Percentiles rank a stretch among this genome's conserved stretches.
Evolutionary conservation across 805 yeast species (phyloP).

Genomic region (Cyberlindnera saturnus): DNA sequence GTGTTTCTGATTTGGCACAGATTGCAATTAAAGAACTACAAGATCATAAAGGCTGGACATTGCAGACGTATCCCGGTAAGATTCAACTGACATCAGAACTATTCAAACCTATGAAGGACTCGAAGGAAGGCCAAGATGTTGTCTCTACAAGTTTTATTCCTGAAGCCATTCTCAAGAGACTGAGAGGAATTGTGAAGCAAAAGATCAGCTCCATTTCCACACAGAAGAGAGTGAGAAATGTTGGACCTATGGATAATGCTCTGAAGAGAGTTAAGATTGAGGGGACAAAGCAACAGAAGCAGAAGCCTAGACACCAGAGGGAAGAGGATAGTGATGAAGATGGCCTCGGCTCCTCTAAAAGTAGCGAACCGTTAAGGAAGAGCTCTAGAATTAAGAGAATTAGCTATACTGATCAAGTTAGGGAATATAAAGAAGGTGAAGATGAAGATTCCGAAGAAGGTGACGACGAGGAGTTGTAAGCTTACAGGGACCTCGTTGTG

Average conservation of each 20-base stretch:
- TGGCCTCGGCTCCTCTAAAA: not conserved
- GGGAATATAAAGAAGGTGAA: conserved; percentile 14
- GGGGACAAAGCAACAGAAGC: conserved; percentile 4
- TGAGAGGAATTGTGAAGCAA: conserved; percentile 28
- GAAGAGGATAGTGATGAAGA: conserved; percentile 18
- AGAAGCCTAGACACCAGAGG: conserved; percentile 11
- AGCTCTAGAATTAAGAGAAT: conserved; percentile 34
- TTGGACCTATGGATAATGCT: conserved; percentile 1
- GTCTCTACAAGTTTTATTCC: conserved; percentile 52
- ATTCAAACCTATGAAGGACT: conserved; percentile 53
- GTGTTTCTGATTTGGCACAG: conserved; percentile 70
- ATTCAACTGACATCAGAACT: conserved; percentile 64
- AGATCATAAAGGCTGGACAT: conserved; percentile 56
- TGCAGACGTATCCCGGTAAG: conserved; percentile 80
- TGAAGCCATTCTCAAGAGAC: conserved; percentile 34
- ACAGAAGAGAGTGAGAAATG: conserved; percentile 11
- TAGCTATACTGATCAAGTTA: conserved; percentile 27
- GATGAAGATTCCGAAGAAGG: conserved; percentile 14
- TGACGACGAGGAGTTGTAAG: conserved; percentile 1
- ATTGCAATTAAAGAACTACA: conserved; percentile 53
- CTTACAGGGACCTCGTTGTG: no score
- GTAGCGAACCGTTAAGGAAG: conserved; percentile 31
- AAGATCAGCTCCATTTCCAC: conserved; percentile 26
- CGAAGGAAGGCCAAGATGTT: conserved; percentile 50
- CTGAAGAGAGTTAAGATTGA: conserved; percentile 17